Conservation (phyloP, 2,329 filamentous ascomycete genomes). For the Trichophyton equinum region DNA sequence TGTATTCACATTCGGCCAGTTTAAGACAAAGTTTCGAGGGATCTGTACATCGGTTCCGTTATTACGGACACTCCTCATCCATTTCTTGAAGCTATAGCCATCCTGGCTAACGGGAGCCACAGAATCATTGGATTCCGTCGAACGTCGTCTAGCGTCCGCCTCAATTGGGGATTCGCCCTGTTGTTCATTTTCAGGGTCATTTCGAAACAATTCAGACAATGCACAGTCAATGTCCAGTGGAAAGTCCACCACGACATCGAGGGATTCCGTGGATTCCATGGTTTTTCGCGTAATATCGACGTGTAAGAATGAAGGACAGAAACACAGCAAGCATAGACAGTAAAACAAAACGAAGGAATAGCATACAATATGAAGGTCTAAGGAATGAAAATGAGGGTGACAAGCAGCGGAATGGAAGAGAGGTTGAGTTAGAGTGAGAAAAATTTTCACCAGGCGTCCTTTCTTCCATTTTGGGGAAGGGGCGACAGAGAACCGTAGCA, state of each 20-base stretch:
- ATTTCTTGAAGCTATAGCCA: slow-evolving; percentile 24
- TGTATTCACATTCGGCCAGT: slow-evolving; percentile 23
- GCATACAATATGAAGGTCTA: slow-evolving; percentile 1
- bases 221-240: slow-evolving; percentile 2
- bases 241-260: background rate
- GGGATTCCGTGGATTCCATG: background rate
- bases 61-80: slow-evolving; percentile 27
- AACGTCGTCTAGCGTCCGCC: background rate
- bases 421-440: background rate
- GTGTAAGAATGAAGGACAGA: background rate
- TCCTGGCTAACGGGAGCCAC: background rate
- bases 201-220: slow-evolving; percentile 1
- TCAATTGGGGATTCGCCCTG: background rate
- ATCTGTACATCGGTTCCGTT: slow-evolving; percentile 14
- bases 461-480: slow-evolving; percentile 9
- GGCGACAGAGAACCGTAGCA: slow-evolving; percentile 7
- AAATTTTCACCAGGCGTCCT: background rate
- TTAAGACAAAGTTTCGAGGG: slow-evolving; percentile 22
- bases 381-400: background rate
- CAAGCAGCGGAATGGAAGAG: background rate
- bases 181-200: slow-evolving; percentile 5
- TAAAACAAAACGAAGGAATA: slow-evolving; percentile 2
- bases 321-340: background rate
- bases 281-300: background rate
- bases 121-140: background rate